Base-by-base conservation (phyloP, 2,329 filamentous ascomycete species). In the Rhinocladiella similis region DNA sequence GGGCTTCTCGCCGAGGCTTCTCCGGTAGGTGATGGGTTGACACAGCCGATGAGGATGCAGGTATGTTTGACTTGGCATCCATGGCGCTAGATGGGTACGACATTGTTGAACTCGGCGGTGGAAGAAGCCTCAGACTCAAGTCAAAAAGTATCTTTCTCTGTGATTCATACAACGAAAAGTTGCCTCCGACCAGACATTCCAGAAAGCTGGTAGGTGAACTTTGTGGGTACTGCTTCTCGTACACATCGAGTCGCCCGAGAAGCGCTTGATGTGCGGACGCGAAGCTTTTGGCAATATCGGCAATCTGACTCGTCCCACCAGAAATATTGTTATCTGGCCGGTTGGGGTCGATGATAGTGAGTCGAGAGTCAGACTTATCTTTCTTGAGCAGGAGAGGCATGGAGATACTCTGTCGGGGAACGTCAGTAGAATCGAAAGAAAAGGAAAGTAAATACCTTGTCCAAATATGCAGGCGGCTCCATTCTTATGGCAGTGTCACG, bases 331-430 rank as follows among this genome's bases (percentile, higher is more conserved):
- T 97, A 22, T 80, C 76, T 0, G 83, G 71, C 56, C 90, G 89
- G 71, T 97, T 96, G 0, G 94, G 94, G 68, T 99, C 94, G 56
- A 96, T 88, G 66, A 99, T 96, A 7, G 88, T 89, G 1, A 99
- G 79, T 1, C 91, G 85, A 49, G 87, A 80, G 13, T 71, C 73
- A 16, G 12, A 16, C 66, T 86, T 86, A 65, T 82, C 83, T 66
- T 69, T 41, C n/a, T 19, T 70, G 53, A 73, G 73, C 39, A 87
- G 84, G 3, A 64, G 63, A 54, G 64, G 61, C 62, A 65, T 41
- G 46, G 35, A 47, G 33, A 10, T 36, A 36, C 35, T 43, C 52
- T 63, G 19, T 52, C 56, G 61, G 54, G 57, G 18, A 20, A 42
- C 47, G 25, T 60, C 29, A 59, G 42, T 43, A 54, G 14, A 50